Evolutionary conservation across 352 stramenopile genomes (phyloP), one percentile per base, ranked within the genome.

Genomic region (Globisporangium nunn): DNA sequence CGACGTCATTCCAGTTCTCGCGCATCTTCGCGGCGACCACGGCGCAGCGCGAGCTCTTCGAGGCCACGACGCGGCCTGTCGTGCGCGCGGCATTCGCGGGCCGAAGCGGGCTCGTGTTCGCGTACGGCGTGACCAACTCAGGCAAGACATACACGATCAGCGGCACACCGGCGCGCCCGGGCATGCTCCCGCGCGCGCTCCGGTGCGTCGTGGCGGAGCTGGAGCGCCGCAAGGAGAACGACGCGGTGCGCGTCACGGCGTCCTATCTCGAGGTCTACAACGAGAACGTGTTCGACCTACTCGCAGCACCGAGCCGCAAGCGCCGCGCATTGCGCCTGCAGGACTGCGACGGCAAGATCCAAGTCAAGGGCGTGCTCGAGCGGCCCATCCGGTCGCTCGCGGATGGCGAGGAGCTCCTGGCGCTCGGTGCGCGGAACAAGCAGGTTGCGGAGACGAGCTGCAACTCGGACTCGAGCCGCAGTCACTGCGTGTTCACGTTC

Each of bases 221-320:
- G 30, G 78, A 71, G 40, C 66, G 66, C 28, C 62, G 74, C 45
- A 81, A 78, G 59, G 64, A 81, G 18, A 71, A 71, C 1, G 63
- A 76, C 23, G 67, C 61, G 14, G 54, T 65, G 44, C 61, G 70
- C 48, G 63, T 93, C 55, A 87, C 78, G 49, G 88, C 97, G 52
- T 98, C 91, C 52, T 99, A 98, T 67, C 76, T 99, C 17, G 96
- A 99, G 70, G 96, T 99, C 58, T 99, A 99, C 81, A 99, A 99
- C 63, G 96, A 99, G 59, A 94, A 98, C 49, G 84, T 99, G 15
- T 98, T 95, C 67, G 97, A 99, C 70, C 68, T 99, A 33, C 69
- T 99, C 43, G 74, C 83, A 4, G 61, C 76, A 4, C 67, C 79
- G 15, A 59, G 74, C 43, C 63, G 72, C 17, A 90, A 83, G 61